Evolutionary conservation across 108 stramenopile genomes (phyloP).

Genomic region (Discostella pseudostelligera): DNA sequence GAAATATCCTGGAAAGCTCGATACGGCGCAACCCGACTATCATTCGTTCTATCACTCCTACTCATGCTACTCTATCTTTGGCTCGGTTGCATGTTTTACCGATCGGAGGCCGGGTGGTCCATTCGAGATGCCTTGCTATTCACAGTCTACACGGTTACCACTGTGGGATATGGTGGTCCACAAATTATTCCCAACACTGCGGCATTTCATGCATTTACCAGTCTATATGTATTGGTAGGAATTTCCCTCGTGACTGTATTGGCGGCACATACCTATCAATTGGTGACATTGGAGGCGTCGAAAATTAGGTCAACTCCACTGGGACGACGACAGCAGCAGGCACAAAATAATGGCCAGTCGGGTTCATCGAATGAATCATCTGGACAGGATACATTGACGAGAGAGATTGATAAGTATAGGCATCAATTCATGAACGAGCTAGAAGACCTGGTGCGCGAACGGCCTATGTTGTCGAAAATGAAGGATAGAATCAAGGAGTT

Average conservation of each 20-base stretch:
- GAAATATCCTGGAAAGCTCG: slow-evolving; percentile 82
- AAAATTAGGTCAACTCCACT: slow-evolving; percentile 50
- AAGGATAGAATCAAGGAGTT: slow-evolving; percentile 42
- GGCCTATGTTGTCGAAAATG: slow-evolving; percentile 26
- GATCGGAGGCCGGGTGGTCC: slow-evolving; percentile 54
- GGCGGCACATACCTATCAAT: slow-evolving; percentile 82
- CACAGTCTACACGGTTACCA: slow-evolving; percentile 85
- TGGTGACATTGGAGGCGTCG: slow-evolving; percentile 75
- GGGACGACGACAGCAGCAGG: slow-evolving; percentile 17
- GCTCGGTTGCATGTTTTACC: slow-evolving; percentile 65
- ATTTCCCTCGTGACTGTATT: slow-evolving; percentile 81
- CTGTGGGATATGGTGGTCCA: slow-evolving; percentile 79
- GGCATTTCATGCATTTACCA: slow-evolving; percentile 72
- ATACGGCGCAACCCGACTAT: slow-evolving; percentile 65
- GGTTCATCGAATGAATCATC: slow-evolving; percentile 1
- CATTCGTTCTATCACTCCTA: slow-evolving; percentile 51
- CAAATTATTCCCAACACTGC: slow-evolving; percentile 63
- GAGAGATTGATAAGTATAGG: slow-evolving; percentile 20
- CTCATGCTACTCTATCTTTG: slow-evolving; percentile 65
- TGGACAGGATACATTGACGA: slow-evolving; percentile 11
- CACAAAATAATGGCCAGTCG: neutral
- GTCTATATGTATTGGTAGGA: slow-evolving; percentile 71
- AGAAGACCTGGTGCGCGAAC: slow-evolving; percentile 38
- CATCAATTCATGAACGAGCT: slow-evolving; percentile 42
- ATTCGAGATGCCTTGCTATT: slow-evolving; percentile 76